A percentile compares a stretch with the other conserved stretches of the same genome.
Evolutionary conservation across 257 asterid genomes (phyloP).

Genomic region (Fraxinus cuspidata): DNA sequence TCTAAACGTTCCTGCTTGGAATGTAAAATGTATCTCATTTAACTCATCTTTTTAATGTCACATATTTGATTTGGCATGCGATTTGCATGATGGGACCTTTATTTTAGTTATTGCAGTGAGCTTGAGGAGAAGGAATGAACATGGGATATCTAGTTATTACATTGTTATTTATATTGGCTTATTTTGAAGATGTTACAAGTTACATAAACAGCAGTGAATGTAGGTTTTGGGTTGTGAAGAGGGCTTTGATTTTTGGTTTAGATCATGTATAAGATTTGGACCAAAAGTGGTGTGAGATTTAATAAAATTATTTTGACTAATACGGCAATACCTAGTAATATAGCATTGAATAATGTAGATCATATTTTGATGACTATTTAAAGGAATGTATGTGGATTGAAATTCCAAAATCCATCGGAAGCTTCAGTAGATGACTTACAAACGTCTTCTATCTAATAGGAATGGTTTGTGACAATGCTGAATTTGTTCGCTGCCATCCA

Average conservation of each 20-base stretch:
- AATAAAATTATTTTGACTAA: neutral
- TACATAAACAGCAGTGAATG: neutral
- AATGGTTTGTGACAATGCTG: neutral
- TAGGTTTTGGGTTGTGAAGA: neutral
- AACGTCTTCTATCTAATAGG: neutral
- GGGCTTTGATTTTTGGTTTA: neutral
- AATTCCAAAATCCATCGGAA: neutral
- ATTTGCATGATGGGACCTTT: neutral
- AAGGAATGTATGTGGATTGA: neutral
- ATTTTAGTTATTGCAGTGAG: neutral
- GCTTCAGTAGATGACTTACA: neutral
- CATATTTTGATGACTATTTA: neutral
- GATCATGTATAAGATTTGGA: neutral
- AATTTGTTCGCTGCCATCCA: neutral
- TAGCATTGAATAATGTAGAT: neutral
- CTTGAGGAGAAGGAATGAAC: neutral
- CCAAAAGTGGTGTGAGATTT: neutral
- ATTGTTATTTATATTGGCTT: neutral
- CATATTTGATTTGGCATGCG: neutral
- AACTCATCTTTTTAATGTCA: neutral
- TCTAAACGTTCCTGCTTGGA: no score
- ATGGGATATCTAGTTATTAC: neutral
- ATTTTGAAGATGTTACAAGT: neutral
- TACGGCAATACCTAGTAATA: neutral
- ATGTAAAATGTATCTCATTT: neutral